A percentile compares a stretch with the other conserved stretches of the same genome.
Conservation (phyloP, 192 early-diverging fungal genomes). For the Gryganskiella cystojenkinii region DNA sequence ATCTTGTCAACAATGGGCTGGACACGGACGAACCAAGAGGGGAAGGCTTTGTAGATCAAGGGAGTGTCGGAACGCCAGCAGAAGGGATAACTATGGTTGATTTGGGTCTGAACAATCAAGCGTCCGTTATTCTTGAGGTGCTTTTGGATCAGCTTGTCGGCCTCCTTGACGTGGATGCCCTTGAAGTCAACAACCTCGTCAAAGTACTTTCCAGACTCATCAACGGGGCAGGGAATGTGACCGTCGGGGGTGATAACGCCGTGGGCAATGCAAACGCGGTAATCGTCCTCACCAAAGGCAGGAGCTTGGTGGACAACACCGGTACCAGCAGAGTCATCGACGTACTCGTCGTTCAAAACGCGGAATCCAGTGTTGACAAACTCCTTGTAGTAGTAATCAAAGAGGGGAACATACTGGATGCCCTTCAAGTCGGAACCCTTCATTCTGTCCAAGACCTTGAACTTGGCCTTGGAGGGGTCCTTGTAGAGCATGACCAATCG, state of each 20-base stretch:
- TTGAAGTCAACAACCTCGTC: conserved; percentile 79
- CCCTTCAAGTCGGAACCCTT: conserved; percentile 85
- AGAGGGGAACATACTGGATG: conserved; percentile 91
- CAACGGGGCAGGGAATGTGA: conserved; percentile 89
- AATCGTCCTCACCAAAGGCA: conserved; percentile 99
- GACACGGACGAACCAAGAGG: conserved; percentile 98
- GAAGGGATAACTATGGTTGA: conserved; percentile 96
- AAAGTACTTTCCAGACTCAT: conserved; percentile 87
- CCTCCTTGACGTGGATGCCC: conserved; percentile 92
- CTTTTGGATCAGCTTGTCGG: conserved; percentile 97
- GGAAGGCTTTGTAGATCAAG: conserved; percentile 95
- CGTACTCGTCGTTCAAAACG: conserved; percentile 91
- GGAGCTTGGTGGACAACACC: conserved; percentile 99
- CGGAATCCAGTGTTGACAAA: conserved; percentile 86
- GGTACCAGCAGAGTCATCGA: conserved; percentile 93
- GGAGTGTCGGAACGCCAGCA: conserved; percentile 99
- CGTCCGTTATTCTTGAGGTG: conserved; percentile 83
- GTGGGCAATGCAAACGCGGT: conserved; percentile 88
- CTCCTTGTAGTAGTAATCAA: conserved; percentile 78
- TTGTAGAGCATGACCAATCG: conserved; percentile 93
- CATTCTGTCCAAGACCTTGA: conserved; percentile 81
- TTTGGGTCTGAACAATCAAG: conserved; percentile 90
- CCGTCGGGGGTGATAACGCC: conserved; percentile 86
- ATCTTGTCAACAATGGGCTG: conserved; percentile 85
- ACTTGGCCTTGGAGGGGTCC: conserved; percentile 95